These are phyloP conservation scores for Schoenoplectus triqueter DNA, from an alignment of 202 grass and related monocot species.

Conservation along the genomic window DNA sequence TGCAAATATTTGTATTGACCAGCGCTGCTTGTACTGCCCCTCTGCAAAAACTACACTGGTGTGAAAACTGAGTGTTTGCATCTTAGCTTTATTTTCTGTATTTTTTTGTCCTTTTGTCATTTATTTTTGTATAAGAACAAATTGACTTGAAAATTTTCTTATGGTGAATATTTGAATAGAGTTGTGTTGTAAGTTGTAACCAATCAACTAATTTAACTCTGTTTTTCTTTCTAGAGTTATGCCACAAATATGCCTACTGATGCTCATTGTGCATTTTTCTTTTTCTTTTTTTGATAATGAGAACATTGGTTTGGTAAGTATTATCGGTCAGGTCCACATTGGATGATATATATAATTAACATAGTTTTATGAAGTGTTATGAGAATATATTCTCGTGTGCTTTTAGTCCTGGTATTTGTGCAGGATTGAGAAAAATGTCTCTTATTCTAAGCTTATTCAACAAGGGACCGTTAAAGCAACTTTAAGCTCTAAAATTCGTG, in stretches of 20 bases:
- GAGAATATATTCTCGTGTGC: slow-evolving; percentile 39
- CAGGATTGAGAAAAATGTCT: slow-evolving; percentile 31
- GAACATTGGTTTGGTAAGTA: neutral
- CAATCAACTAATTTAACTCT: slow-evolving; percentile 26
- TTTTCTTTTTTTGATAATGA: neutral
- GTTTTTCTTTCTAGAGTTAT: neutral
- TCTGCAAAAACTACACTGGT: slow-evolving; percentile 33
- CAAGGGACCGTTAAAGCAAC: slow-evolving; percentile 37
- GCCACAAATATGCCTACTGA: neutral
- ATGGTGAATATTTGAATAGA: slow-evolving; percentile 43
- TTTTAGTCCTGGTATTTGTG: slow-evolving; percentile 19
- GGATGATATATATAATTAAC: neutral
- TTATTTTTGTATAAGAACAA: slow-evolving; percentile 38
- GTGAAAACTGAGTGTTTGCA: slow-evolving; percentile 29
- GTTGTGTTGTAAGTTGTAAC: slow-evolving; percentile 39
- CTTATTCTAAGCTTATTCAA: slow-evolving; percentile 38
- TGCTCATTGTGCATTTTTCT: neutral
- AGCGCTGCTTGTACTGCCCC: slow-evolving; percentile 24
- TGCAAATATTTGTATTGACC: slow-evolving; percentile 41
- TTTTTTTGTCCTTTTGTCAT: slow-evolving; percentile 27
- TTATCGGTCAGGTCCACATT: neutral
- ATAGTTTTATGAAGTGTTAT: neutral
- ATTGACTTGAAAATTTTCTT: slow-evolving; percentile 33
- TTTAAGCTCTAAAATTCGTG: slow-evolving; percentile 28
- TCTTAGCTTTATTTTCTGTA: slow-evolving; percentile 32